Evolutionary conservation across 495 filamentous ascomycete species (phyloP), one percentile per base, ranked within the genome.

Genomic region (Xylaria castorea): DNA sequence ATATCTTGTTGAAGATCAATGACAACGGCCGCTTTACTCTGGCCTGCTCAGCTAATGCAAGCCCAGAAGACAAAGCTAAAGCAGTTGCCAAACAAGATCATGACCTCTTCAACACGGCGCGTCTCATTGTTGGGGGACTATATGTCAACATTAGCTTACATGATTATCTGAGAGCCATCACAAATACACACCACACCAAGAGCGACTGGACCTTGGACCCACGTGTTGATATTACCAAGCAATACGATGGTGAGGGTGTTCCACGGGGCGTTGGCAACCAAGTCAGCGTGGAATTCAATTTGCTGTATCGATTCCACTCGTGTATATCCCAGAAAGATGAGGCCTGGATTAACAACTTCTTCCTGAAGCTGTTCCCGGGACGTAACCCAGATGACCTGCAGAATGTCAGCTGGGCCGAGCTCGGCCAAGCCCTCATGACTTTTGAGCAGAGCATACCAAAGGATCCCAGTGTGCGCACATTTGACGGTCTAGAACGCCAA

Each of bases 151-250:
- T 93, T 70, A 87, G 89, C 46, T 79, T 95, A 61, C 89, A 91
- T 73, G 93, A 96, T 79, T 96, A 96, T 79, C 83, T 95, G 58
- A 88, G 93, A 62, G 92, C 92, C 30, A 93, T 96, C 75, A 86
- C 93, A 78, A 93, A 93, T 78, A 82, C 93, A 62, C 93, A 94
- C 80, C 84, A 89, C 73, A 87, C 84, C 51, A 88, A 90, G 75
- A 89, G 88, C 27, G 91, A 91, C 18, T 96, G 92, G 92, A 92
- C 91, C 48, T 83, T 95, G 66, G 92, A 93, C 75, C 92, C 92
- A 34, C 87, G 92, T 34, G 85, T 84, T 22, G 85, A 92, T n/a
- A 80, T 84, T 53, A 84, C 84, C n/a, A 87, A 91, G 53, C 68
- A 71, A 71, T 71, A 51, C 34, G 84, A 85, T 67, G 85, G 87